These are phyloP conservation scores for Heritiera fomes DNA, from an alignment of 345 rosid species.

Conservation along the genomic window DNA sequence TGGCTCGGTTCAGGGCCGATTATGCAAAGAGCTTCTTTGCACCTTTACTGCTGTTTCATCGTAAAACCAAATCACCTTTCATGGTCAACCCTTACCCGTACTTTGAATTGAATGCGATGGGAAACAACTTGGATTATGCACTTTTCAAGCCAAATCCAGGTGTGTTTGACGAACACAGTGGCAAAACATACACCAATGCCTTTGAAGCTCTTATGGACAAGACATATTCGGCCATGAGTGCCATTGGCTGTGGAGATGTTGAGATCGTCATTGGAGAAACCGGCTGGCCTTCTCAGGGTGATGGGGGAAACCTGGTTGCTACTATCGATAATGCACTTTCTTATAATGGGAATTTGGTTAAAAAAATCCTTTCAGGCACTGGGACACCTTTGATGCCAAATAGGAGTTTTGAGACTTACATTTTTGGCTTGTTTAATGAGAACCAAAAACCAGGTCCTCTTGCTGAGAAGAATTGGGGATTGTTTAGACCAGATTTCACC, in stretches of 20 bases:
- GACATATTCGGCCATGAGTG: conserved; percentile 67
- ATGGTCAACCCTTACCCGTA: conserved; percentile 82
- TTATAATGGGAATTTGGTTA: conserved; percentile 52
- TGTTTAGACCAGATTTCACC: conserved; percentile 63
- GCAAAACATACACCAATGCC: conserved; percentile 67
- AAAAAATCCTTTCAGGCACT: conserved; percentile 38
- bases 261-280: conserved; percentile 70
- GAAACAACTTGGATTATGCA: conserved; percentile 37
- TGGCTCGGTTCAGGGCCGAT: conserved; percentile 48
- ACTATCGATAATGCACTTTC: conserved; percentile 47
- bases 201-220: conserved; percentile 67
- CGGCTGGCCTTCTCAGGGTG: conserved; percentile 72
- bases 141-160: conserved; percentile 60
- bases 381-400: conserved; percentile 92
- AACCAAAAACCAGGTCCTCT: conserved; percentile 67
- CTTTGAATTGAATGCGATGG: conserved; percentile 43
- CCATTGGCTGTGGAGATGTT: conserved; percentile 63
- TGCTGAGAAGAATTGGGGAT: conserved; percentile 75
- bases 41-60: conserved; percentile 66
- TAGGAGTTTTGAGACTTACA: conserved; percentile 57
- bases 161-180: conserved; percentile 49
- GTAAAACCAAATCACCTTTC: conserved; percentile 65
- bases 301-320: conserved; percentile 30
- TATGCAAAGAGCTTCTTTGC: conserved; percentile 44
- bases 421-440: conserved; percentile 79